Evolutionary conservation across 2,329 filamentous ascomycete genomes (phyloP).

Genomic region (Colletotrichum siamense): DNA sequence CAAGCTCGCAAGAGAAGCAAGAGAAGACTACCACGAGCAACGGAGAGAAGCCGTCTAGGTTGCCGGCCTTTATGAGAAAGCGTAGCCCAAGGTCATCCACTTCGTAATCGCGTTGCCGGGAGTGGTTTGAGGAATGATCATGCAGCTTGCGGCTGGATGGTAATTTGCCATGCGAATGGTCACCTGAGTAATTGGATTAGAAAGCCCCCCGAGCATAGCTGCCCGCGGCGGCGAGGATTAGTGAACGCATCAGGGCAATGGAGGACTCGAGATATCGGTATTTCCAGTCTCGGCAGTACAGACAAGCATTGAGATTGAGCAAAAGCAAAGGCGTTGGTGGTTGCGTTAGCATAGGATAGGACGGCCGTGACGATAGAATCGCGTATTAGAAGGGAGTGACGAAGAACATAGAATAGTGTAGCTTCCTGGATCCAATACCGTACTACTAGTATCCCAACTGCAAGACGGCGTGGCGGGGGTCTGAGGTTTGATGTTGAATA

Average conservation of each 20-base stretch:
- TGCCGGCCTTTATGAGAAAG: conserved; percentile 21
- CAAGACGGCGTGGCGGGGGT: not conserved
- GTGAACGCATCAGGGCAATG: not conserved
- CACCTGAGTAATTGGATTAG: not conserved
- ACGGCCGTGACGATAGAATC: conserved; percentile 6
- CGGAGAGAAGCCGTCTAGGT: conserved; percentile 13
- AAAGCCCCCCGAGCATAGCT: not conserved
- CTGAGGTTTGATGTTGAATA: not conserved
- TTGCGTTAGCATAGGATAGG: not conserved
- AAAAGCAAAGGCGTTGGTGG: conserved; percentile 18
- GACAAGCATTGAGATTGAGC: not conserved
- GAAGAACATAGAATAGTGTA: not conserved
- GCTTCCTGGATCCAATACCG: not conserved
- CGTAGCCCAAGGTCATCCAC: conserved; percentile 18
- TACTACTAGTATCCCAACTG: not conserved
- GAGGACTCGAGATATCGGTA: not conserved
- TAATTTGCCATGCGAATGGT: not conserved
- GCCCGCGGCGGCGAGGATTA: not conserved
- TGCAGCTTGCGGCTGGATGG: not conserved
- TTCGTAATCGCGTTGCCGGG: not conserved
- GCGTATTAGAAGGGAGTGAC: not conserved
- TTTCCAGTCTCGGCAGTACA: not conserved
- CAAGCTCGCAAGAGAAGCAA: conserved; percentile 9
- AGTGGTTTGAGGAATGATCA: not conserved
- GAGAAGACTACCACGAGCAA: not conserved